Conservation (phyloP, 805 yeast genomes). For the Candida boleticola region DNA sequence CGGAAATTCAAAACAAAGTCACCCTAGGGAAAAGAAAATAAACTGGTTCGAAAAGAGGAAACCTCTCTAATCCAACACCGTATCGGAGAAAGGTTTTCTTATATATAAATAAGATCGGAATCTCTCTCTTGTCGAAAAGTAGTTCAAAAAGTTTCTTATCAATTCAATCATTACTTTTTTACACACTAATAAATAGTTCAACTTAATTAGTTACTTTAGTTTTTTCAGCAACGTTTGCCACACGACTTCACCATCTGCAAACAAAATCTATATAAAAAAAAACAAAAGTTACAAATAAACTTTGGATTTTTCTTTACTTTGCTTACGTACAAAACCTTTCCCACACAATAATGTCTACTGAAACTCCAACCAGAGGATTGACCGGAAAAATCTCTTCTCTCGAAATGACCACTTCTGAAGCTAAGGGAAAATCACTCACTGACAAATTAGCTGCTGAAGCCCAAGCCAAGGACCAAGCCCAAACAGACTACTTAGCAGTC, state of each 20-base stretch:
- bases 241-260: background rate
- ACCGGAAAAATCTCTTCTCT: slow-evolving; percentile 43
- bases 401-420: slow-evolving; percentile 28
- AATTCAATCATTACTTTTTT: background rate
- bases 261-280: background rate
- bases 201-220: too few species aligned
- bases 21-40: background rate
- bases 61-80: slow-evolving; percentile 2
- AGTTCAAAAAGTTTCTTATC: background rate
- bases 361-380: slow-evolving; percentile 56
- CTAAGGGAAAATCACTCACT: slow-evolving; percentile 36
- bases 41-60: background rate
- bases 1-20: slow-evolving; percentile 1
- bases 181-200: background rate
- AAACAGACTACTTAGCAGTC: slow-evolving; percentile 14
- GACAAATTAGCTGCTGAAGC: slow-evolving; percentile 44
- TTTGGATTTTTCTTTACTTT: background rate
- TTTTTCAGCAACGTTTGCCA: background rate
- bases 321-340: too few species aligned
- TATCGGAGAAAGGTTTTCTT: background rate
- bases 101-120: background rate
- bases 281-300: background rate
- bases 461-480: slow-evolving; percentile 30
- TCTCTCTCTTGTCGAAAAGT: background rate
- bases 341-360: slow-evolving; percentile 48